Percentiles rank a stretch among this genome's conserved stretches.
Conservation (phyloP, 225 moss, liverwort and hornwort genomes). For the Lunularia cruciata region DNA sequence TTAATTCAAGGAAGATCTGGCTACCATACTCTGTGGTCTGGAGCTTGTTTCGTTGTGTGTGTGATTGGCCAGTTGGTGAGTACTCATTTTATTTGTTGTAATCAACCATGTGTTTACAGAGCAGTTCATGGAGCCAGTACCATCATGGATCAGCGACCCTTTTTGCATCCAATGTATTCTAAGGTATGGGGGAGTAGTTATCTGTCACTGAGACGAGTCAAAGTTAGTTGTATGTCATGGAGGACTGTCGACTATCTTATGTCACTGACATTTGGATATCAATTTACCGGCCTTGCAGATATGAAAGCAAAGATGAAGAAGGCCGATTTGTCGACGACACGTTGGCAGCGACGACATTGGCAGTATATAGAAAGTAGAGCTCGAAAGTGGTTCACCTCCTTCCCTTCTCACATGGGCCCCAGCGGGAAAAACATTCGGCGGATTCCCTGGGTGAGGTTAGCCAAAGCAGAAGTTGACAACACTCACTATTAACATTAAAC, state of each 20-base stretch:
- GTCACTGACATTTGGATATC: neutral
- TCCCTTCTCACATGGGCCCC: conserved; percentile 21
- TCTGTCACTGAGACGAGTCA: too few species aligned
- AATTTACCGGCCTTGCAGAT: conserved; percentile 19
- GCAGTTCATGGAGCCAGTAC: conserved; percentile 46
- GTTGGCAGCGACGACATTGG: conserved; percentile 48
- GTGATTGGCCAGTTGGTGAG: too few species aligned
- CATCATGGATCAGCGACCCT: conserved; percentile 75
- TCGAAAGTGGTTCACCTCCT: conserved; percentile 33
- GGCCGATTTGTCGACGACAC: conserved; percentile 47
- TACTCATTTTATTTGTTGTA: too few species aligned
- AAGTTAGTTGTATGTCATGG: too few species aligned
- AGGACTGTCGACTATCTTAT: too few species aligned
- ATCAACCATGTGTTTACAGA: conserved; percentile 24
- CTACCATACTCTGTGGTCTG: too few species aligned
- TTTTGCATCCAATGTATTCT: conserved; percentile 98
- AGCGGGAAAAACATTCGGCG: conserved; percentile 10
- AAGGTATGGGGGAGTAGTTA: too few species aligned
- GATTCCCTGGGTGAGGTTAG: conserved; percentile 30
- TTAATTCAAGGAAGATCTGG: too few species aligned
- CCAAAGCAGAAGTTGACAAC: conserved; percentile 39
- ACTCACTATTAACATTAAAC: conserved; percentile 43
- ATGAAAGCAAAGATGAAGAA: conserved; percentile 26
- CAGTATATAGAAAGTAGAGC: conserved; percentile 51
- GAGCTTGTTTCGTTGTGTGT: too few species aligned